phyloP scores from a whole-genome alignment of 768 basidiomycete genomes.

The Suillus paluster region DNA sequence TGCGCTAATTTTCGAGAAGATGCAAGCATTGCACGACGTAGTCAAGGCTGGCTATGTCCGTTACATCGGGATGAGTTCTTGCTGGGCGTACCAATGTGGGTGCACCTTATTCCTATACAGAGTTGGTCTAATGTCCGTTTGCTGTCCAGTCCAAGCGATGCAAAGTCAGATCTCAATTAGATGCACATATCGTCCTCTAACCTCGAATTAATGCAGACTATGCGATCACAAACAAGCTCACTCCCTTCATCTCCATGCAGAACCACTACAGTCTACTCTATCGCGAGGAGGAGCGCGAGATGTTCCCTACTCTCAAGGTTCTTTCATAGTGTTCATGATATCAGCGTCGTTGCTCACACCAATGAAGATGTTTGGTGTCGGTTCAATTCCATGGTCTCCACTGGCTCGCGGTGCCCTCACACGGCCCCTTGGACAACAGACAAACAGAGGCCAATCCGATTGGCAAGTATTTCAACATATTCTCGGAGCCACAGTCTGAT shows the following conservation, averaged over 20 bases:
- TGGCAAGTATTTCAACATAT: conserved; percentile 17
- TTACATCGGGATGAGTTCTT: conserved; percentile 50
- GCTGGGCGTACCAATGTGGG: conserved; percentile 46
- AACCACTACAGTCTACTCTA: conserved; percentile 61
- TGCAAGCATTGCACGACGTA: conserved; percentile 56
- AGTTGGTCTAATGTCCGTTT: neutral
- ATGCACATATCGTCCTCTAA: neutral
- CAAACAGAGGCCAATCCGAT: conserved; percentile 25
- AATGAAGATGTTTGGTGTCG: conserved; percentile 46
- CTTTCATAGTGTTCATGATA: neutral
- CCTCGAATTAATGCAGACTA: conserved; percentile 31
- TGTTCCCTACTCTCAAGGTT: conserved; percentile 54
- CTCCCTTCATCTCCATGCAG: conserved; percentile 68
- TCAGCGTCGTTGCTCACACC: conserved; percentile 5
- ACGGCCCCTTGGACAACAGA: conserved; percentile 38
- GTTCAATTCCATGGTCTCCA: conserved; percentile 51
- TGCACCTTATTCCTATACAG: neutral
- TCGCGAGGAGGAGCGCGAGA: conserved; percentile 63
- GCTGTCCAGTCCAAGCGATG: conserved; percentile 41
- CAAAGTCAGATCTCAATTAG: conserved; percentile 34
- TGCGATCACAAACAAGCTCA: conserved; percentile 46
- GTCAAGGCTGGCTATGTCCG: conserved; percentile 53
- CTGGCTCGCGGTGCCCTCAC: conserved; percentile 42
- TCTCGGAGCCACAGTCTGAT: conserved; percentile 12
- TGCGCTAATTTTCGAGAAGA: conserved; percentile 21